A percentile compares a stretch with the other conserved stretches of the same genome.
These are phyloP conservation scores for Pichia insulana DNA, from an alignment of 805 yeast genomes.

Conservation along the genomic window DNA sequence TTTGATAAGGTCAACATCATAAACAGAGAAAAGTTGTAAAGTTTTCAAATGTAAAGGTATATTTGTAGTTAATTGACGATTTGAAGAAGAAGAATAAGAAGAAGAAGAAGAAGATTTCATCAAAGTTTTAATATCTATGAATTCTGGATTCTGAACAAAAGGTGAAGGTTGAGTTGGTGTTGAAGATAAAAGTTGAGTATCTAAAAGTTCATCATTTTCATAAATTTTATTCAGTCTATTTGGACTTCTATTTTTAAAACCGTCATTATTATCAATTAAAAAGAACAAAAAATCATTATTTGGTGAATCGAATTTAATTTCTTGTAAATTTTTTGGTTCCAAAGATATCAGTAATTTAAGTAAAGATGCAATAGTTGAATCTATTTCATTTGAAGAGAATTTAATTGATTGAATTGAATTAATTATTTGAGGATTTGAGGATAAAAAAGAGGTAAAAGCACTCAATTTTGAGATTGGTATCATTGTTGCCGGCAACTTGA, in stretches of 20 bases:
- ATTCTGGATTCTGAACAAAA: background rate
- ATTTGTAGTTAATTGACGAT: background rate
- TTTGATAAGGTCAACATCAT: background rate
- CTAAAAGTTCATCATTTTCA: slow-evolving; percentile 8
- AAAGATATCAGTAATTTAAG: no score
- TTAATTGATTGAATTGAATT: background rate
- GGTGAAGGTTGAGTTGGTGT: no score
- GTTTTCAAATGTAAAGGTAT: background rate
- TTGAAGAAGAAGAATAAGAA: no score
- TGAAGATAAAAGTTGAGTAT: background rate
- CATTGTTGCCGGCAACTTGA: background rate
- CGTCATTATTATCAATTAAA: background rate
- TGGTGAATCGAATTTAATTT: background rate
- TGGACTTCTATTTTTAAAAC: no score
- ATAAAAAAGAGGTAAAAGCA: background rate
- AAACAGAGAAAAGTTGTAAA: slow-evolving; percentile 1
- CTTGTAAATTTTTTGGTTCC: background rate
- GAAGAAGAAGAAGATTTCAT: no score
- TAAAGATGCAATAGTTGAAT: background rate
- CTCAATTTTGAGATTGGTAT: slow-evolving; percentile 1
- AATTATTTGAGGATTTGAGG: background rate
- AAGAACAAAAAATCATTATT: background rate
- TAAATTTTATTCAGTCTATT: background rate
- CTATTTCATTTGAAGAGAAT: background rate
- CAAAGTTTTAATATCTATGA: no score